Evolutionary conservation across 2,329 filamentous ascomycete species (phyloP), one percentile per base, ranked within the genome.

Genomic region (Cephalotrichum gorgonifer): DNA sequence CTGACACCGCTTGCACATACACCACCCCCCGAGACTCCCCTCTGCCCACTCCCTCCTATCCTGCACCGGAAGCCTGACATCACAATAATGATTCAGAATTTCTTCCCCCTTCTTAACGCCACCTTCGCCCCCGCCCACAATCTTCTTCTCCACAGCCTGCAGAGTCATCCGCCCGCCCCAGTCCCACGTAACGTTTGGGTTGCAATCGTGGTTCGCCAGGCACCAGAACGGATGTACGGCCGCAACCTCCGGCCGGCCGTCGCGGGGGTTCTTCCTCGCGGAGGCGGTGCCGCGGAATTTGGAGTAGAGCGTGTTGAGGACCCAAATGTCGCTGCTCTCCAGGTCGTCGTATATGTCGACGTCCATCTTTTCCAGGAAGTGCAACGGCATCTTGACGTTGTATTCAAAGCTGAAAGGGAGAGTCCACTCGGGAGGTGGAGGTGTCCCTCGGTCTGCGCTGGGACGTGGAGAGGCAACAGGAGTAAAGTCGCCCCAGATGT

Each of bases 151-250:
- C 44, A 81, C 71, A 2, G 79, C 78, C 71, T 72, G 79, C 52
- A 93, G 78, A 31, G 79, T 76, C 76, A 93, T 90, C 47, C 76
- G 76, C 1, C 86, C 86, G 26, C 85, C 82, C 88, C 90, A 96
- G 59, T 95, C 87, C 93, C 93, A 98, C 3, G 79, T 79, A 35
- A 97, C 89, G 63, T 95, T 96, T 8, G 93, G 93, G 61, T 95
- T 83, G 66, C 93, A 98, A 63, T 89, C 88, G 63, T 98, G 93
- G 60, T 98, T 98, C 26, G 91, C 90, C 27, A 97, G 74, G 66
- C 90, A 97, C 89, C 93, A 98, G 57, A 95, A 81, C 2, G 91
- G 89, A 67, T 97, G 90, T 26, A 97, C 90, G 26, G 91, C 91
- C 26, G 88, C 88, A 4, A 95, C 85, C 58, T 97, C 93, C 0